Base-by-base conservation (phyloP, 192 early-diverging fungal genomes). In the Coemansia sp. region DNA sequence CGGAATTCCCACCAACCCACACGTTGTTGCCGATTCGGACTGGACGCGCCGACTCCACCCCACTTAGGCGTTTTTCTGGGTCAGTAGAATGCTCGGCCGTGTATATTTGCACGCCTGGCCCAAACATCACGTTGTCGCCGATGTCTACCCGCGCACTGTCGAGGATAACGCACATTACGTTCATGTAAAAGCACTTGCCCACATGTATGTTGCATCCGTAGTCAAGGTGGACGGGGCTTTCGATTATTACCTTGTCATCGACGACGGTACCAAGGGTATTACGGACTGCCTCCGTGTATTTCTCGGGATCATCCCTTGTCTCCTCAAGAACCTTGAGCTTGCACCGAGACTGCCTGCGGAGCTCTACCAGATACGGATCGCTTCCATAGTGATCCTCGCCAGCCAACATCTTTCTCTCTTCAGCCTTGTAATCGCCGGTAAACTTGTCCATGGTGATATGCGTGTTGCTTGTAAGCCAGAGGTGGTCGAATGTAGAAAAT, bases 1-100 rank as follows among this genome's bases (percentile, higher is more conserved):
- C 86, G 0, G 85, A 87, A 23, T 85, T 82, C 21, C 93, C 96
- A 7, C 96, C 94, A 34, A 98, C 74, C 95, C 94, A 96, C 31
- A 91, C 90, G 67, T 94, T 84, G 57, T 91, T 87, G 25, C 93
- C 95, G 58, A 98, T 97, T 70, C 60, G 65, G 62, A 86, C 48
- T 8, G 72, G 70, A 4, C 52, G 42, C 7, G 75, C 75, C 0
- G 48, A 64, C 46, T 72, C 70, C 0, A 58, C 16, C 10, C 70
- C 70, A 13, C 61, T 34, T 26, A 73, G 25, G 20, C 72, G 70
- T 2, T 12, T 28, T 0, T 29, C 66, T 8, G 88, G 86, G 31
- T 93, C 89, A 16, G 84, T 8, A n/a, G 91, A 88, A 64, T 95
- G 92, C 39, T 78, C 84, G 7, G 91, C 90, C 0, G 88, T 75